Base-by-base conservation (phyloP, 2,329 filamentous ascomycete genomes). In the Trichoderma harzianum region DNA sequence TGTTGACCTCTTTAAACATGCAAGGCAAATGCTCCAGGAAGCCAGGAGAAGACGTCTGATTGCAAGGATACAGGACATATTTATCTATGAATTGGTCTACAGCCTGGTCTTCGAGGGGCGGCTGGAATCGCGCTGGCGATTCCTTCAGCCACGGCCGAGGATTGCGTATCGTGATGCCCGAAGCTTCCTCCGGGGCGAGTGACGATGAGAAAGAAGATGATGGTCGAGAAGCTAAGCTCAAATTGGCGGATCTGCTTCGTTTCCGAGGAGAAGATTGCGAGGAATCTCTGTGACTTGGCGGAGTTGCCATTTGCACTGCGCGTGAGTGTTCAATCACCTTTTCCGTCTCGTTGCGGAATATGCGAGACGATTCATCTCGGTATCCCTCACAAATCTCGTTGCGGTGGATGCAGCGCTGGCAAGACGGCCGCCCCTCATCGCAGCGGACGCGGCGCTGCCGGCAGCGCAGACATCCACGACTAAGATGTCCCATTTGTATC, bases 21-120 rank as follows among this genome's bases (percentile, higher is more conserved):
- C 73, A 77, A 7, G 80, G 80, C 5, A 82, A 74, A 73, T 83
- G 80, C 71, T 83, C 81, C 1, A 83, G 76, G 62, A 84, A 84
- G 3, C 82, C 81, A 3, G 81, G 77, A 26, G 74, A 78, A 55
- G 81, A 75, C 18, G 76, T 79, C 69, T 80, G 80, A 21, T 60
- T 32, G 57, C 57, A 60, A 3, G 82, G 82, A 34, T 81, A 79
- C 5, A 83, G 71, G 21, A 83, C 80, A 69, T 80, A 83, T 60
- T 79, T 82, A n/a, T 80, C 79, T 58, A 83, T 78, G 67, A 83
- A 83, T 0, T 69, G 53, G 21, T 77, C 72, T 7, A 80, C 77
- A 3, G 77, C 78, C 34, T 75, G 74, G 12, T 83, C 78, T 69
- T 81, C 77, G 8, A 47, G 16, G n/a, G 60, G 60, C 8, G 16